Percentiles rank a stretch among this genome's conserved stretches.
phyloP scores from a whole-genome alignment of 1,284 basidiomycete genomes.

The Trichosporon asahii region DNA sequence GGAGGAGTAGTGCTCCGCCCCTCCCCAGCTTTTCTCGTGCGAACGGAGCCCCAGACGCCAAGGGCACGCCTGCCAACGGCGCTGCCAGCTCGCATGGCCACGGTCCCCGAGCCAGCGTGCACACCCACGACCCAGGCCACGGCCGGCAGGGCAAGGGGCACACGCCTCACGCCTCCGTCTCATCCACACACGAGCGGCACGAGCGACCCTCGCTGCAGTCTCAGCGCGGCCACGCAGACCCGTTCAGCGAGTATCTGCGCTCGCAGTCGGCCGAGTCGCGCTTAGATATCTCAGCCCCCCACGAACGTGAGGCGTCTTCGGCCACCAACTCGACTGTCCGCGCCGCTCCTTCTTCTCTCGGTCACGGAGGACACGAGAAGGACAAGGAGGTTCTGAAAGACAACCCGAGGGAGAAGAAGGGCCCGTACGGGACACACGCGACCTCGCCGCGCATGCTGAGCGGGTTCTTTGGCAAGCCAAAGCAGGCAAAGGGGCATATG shows the following conservation, averaged over 20 bases:
- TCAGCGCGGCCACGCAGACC: background rate
- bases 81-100: no score
- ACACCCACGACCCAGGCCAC: no score
- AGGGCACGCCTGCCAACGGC: background rate
- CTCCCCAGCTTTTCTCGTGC: background rate
- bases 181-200: background rate
- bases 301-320: background rate
- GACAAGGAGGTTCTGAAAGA: no score
- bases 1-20: constrained; percentile 3
- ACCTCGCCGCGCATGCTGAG: constrained; percentile 29
- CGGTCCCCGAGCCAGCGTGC: background rate
- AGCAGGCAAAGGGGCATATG: background rate
- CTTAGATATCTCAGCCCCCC: background rate
- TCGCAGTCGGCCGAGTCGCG: background rate
- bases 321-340: background rate
- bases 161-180: background rate
- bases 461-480: constrained; percentile 35
- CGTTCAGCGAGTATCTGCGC: background rate
- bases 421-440: background rate
- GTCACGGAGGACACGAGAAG: background rate
- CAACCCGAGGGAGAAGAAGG: background rate
- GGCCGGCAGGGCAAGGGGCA: background rate
- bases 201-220: background rate
- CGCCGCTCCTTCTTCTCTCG: background rate
- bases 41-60: no score